A percentile compares a stretch with the other conserved stretches of the same genome.
These are phyloP conservation scores for Cercospora zeina DNA, from an alignment of 2,329 filamentous ascomycete species.

Conservation along the genomic window DNA sequence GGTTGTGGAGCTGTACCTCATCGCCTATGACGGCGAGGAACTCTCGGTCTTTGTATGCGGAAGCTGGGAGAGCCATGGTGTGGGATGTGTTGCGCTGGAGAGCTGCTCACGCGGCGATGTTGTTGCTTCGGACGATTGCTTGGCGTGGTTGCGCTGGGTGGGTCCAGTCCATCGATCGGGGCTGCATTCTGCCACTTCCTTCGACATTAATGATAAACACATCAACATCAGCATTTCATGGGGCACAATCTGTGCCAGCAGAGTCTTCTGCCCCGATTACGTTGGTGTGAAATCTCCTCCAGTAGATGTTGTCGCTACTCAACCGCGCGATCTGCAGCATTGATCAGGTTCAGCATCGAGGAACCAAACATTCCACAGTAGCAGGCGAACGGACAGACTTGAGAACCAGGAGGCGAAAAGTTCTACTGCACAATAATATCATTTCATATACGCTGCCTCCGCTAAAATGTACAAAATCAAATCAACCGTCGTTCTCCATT, in stretches of 20 bases:
- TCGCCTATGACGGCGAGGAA: constrained; percentile 98
- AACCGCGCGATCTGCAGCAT: no score
- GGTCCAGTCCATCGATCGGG: not conserved
- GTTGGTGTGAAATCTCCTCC: no score
- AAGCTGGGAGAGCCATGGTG: constrained; percentile 60
- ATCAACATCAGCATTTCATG: not conserved
- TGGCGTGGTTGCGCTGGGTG: not conserved
- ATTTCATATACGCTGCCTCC: not conserved
- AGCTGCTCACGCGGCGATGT: constrained; percentile 2
- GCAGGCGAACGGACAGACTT: not conserved
- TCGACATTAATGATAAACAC: not conserved
- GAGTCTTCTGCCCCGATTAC: no score
- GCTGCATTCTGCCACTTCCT: no score
- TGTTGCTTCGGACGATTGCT: constrained; percentile 7
- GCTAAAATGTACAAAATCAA: constrained; percentile 9
- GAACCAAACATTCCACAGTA: no score
- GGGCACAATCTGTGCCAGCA: no score
- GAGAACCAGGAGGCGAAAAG: not conserved
- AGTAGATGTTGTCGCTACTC: no score
- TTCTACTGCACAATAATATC: no score
- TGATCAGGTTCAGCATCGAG: no score
- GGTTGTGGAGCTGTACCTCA: constrained; percentile 60
- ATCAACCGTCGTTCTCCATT: not conserved
- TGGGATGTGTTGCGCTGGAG: not conserved
- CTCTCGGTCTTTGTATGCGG: constrained; percentile 76